phyloP scores from a whole-genome alignment of 345 rosid genomes.

The Brassica nigra region DNA sequence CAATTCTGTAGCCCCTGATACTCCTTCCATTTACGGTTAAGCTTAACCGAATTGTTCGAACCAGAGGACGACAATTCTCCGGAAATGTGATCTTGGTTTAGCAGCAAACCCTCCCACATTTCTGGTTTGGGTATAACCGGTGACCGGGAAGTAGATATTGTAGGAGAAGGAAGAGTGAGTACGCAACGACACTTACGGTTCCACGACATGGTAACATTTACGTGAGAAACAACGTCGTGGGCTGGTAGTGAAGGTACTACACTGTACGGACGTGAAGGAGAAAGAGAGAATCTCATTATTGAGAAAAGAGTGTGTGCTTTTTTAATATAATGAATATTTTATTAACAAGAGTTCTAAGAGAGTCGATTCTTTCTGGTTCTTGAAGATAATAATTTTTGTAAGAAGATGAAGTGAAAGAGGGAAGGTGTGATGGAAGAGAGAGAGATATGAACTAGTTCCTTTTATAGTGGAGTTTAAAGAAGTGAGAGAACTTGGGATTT shows the following conservation, averaged over 20 bases:
- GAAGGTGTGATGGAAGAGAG: constrained; percentile 3
- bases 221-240: constrained; percentile 20
- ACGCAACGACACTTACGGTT: constrained; percentile 29
- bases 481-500: constrained; percentile 16
- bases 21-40: constrained; percentile 45
- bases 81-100: constrained; percentile 27
- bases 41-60: constrained; percentile 35
- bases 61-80: not conserved
- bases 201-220: constrained; percentile 5
- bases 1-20: constrained; percentile 54
- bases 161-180: constrained; percentile 39
- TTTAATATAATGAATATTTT: not conserved
- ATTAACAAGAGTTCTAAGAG: constrained; percentile 9
- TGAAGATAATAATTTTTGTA: constrained; percentile 7
- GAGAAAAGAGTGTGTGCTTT: not conserved
- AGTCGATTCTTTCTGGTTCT: not conserved
- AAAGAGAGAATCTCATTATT: constrained; percentile 33
- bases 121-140: constrained; percentile 37
- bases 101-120: constrained; percentile 32
- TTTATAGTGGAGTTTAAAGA: constrained; percentile 29
- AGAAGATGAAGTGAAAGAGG: constrained; percentile 28
- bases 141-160: constrained; percentile 24
- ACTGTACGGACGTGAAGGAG: constrained; percentile 28
- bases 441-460: constrained; percentile 17
- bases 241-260: constrained; percentile 25